Conservation (phyloP, 805 yeast species). For the Wickerhamiella sorbophila region DNA sequence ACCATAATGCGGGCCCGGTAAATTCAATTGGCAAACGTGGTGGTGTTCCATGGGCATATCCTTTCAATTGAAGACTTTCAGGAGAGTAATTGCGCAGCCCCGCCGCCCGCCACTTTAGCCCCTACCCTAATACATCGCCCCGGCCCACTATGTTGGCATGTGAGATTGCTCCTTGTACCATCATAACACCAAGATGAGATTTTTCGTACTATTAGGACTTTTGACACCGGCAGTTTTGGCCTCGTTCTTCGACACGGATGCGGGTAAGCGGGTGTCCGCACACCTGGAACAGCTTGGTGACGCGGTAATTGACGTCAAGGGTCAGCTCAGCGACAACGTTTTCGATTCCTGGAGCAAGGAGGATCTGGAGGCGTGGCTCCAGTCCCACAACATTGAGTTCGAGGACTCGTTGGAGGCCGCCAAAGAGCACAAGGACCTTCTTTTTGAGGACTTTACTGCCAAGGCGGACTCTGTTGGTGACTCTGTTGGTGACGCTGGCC, state of each 20-base stretch:
- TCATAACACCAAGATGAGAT: background rate
- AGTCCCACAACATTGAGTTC: conserved; percentile 24
- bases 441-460: conserved; percentile 17
- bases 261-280: conserved; percentile 19
- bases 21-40: too few species aligned
- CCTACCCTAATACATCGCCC: too few species aligned
- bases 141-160: background rate
- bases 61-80: too few species aligned
- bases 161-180: background rate
- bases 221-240: conserved; percentile 92
- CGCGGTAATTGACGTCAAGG: conserved; percentile 26
- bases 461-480: background rate
- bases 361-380: conserved; percentile 32
- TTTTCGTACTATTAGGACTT: background rate
- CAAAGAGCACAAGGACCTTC: conserved; percentile 22
- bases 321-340: conserved; percentile 26
- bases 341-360: conserved; percentile 30
- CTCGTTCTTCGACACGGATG: conserved; percentile 12
- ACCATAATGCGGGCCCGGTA: too few species aligned
- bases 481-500: background rate
- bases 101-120: too few species aligned
- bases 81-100: too few species aligned
- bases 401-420: conserved; percentile 18
- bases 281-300: conserved; percentile 24
- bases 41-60: too few species aligned